These are phyloP conservation scores for Candida pseudofarinosa DNA, from an alignment of 805 yeast genomes.

Conservation along the genomic window DNA sequence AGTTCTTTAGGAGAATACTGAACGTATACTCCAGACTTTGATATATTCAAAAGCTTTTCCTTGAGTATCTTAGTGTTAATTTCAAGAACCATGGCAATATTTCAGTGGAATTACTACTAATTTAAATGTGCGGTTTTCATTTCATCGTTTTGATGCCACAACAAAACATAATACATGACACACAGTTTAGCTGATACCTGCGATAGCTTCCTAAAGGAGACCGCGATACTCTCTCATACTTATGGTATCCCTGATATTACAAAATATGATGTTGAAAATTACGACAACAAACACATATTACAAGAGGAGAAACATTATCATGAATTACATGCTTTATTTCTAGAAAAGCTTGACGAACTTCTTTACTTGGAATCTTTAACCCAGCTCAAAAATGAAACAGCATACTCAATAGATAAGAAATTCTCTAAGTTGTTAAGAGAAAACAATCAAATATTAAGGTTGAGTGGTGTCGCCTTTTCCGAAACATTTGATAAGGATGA, in stretches of 20 bases:
- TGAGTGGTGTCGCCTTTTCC: neutral
- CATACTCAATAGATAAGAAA: conserved; percentile 10
- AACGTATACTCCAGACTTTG: conserved; percentile 48
- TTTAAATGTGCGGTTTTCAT: neutral
- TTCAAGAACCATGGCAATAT: neutral
- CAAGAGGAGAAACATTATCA: conserved; percentile 25
- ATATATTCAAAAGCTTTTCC: conserved; percentile 48
- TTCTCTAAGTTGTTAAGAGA: conserved; percentile 2
- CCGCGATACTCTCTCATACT: conserved; percentile 24
- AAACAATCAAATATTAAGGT: conserved; percentile 9
- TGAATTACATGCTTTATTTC: conserved; percentile 19
- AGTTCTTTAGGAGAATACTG: conserved; percentile 45
- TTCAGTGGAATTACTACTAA: neutral
- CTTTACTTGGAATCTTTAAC: conserved; percentile 19
- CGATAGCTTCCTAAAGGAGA: conserved; percentile 17
- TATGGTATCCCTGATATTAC: conserved; percentile 29
- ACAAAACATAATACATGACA: conserved; percentile 9
- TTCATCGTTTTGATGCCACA: neutral
- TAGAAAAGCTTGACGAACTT: conserved; percentile 21
- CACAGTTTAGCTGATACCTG: conserved; percentile 18
- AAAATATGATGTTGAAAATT: conserved; percentile 1
- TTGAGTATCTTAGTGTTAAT: conserved; percentile 17
- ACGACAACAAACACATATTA: conserved; percentile 4
- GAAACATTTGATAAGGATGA: neutral
- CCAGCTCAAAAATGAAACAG: conserved; percentile 12